phyloP scores from a whole-genome alignment of 345 rosid genomes.

The Hibiscus syriacus region DNA sequence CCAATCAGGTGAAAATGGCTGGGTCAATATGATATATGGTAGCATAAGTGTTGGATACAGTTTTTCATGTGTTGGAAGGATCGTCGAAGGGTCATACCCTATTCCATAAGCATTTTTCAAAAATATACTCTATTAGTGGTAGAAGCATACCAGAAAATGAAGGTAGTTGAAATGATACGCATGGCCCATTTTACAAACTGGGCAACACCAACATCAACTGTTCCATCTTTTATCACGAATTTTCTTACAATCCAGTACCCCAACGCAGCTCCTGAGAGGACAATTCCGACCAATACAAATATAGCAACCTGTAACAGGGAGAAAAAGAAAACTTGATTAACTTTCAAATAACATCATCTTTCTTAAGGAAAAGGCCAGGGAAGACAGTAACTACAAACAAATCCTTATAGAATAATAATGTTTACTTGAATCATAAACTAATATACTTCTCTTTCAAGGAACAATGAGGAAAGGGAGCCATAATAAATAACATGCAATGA shows the following conservation, averaged over 20 bases:
- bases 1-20: neutral
- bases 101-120: neutral
- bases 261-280: conserved; percentile 80
- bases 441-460: neutral
- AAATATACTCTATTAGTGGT: too few relatives aligned
- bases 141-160: conserved; percentile 53
- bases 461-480: neutral
- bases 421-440: neutral
- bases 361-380: neutral
- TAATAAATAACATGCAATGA: neutral
- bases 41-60: neutral
- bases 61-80: neutral
- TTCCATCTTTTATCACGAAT: conserved; percentile 75
- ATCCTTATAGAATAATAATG: neutral
- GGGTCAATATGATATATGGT: neutral
- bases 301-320: conserved; percentile 48
- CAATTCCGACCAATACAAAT: conserved; percentile 53
- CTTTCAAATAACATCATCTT: neutral
- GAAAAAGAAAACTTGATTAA: neutral
- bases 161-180: conserved; percentile 57
- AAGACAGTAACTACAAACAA: neutral
- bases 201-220: conserved; percentile 71
- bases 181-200: conserved; percentile 93
- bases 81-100: neutral
- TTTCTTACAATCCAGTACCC: conserved; percentile 91